A percentile compares a stretch with the other conserved stretches of the same genome.
Evolutionary conservation across 148 eudicot genomes (phyloP).

Genomic region (Polygonum maritimum): DNA sequence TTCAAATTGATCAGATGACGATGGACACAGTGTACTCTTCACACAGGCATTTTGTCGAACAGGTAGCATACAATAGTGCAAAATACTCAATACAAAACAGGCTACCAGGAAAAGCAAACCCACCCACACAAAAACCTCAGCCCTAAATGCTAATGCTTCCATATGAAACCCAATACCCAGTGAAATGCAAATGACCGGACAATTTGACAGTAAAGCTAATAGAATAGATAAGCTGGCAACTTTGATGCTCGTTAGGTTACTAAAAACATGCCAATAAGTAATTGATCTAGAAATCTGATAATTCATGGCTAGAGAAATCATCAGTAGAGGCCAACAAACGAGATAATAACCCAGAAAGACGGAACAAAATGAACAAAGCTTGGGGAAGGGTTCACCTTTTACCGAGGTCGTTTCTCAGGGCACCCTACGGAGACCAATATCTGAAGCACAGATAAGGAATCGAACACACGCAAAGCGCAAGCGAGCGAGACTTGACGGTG

Average conservation of each 20-base stretch:
- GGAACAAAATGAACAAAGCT: not conserved
- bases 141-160: not conserved
- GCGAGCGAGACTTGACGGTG: not conserved
- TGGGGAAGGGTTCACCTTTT: not conserved
- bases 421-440: not conserved
- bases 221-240: not conserved
- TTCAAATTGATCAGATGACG: not conserved
- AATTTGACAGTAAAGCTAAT: not conserved
- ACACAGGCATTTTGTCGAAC: conserved; percentile 10
- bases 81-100: not conserved
- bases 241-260: not conserved
- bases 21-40: not conserved
- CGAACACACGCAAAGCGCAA: not conserved
- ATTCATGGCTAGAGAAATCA: not conserved
- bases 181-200: not conserved
- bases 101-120: not conserved
- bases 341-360: not conserved
- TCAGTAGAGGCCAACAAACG: not conserved
- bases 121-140: not conserved
- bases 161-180: not conserved
- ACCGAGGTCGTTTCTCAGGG: not conserved
- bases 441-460: not conserved
- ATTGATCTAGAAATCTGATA: not conserved
- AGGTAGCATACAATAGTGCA: not conserved
- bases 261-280: not conserved